Conservation (phyloP, 1,284 basidiomycete genomes). For the Fomitiporia mediterranea region DNA sequence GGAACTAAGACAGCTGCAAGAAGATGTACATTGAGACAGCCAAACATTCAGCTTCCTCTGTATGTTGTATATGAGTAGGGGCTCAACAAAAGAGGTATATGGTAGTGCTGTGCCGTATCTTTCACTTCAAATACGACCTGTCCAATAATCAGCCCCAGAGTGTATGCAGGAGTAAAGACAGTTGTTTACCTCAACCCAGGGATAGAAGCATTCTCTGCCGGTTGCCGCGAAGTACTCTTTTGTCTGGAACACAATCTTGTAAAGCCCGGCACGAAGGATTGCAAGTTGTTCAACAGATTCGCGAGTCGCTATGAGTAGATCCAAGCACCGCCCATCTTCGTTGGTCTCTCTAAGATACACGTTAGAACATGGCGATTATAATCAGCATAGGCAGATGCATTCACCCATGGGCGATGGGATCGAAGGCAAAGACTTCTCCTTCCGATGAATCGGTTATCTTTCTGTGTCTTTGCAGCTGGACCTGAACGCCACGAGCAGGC, state of each 20-base stretch:
- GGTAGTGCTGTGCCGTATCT: conserved; percentile 77
- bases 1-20: not conserved
- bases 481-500: conserved; percentile 35
- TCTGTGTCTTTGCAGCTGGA: conserved; percentile 27
- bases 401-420: conserved; percentile 34
- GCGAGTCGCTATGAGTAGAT: conserved; percentile 12
- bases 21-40: not conserved
- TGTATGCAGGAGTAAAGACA: not conserved
- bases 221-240: conserved; percentile 74
- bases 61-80: conserved; percentile 86
- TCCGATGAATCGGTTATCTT: conserved; percentile 22
- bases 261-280: conserved; percentile 41
- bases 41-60: conserved; percentile 15
- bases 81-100: conserved; percentile 87
- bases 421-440: conserved; percentile 22
- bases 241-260: conserved; percentile 84
- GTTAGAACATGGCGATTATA: not conserved
- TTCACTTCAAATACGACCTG: conserved; percentile 75
- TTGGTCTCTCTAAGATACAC: conserved; percentile 11
- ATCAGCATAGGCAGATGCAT: conserved; percentile 8
- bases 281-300: conserved; percentile 15
- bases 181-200: conserved; percentile 70
- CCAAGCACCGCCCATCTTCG: conserved; percentile 18
- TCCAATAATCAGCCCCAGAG: not conserved
- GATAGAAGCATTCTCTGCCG: conserved; percentile 74